Base-by-base conservation (phyloP, 306 rosid genomes). In the Echinosophora koreensis region DNA sequence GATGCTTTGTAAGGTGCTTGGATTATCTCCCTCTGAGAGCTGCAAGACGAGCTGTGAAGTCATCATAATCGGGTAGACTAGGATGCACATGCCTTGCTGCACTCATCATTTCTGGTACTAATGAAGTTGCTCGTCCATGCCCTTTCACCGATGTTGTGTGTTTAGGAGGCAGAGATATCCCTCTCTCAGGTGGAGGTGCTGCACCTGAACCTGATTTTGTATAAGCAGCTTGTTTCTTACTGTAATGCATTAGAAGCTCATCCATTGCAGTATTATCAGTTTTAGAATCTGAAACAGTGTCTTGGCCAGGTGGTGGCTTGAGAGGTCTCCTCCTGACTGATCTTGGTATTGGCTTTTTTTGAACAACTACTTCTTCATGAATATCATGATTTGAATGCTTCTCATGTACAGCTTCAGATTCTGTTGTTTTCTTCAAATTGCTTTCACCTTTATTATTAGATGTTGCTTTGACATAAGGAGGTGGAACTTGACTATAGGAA, bases 21-120 rank as follows among this genome's bases (percentile, higher is more conserved):
- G 44, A 34, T 41, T 8, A 89, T 61, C 65, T 84, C 68, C 87
- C 83, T 62, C 78, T 87, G 39, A 90, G 91, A 70, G 91, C 82
- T 17, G 96, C 90, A 42, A 96, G 50, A n/a, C 88, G 91, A 67
- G 94, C 90, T 1, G 89, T 73, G 22, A 92, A 85, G 58, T 91
- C 90, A 4, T 96, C 99, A 37, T 92, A 96, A 22, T 96, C 96
- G 0, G 98, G 99, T 55, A 92, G 83, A 54, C 88, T 88, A 11
- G 98, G 97, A 74, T 90, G 96, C 39, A 86, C 92, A 38, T 86
- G 90, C 5, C 55, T 10, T 1, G 35, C 76, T 58, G 67, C 83
- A 82, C 60, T 66, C 34, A 32, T 15, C 77, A 76, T 52, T 66
- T 86, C 90, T n/a, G 92, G 86, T 42, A 42, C 77, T 0, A 86